These are phyloP conservation scores for Domatiomyces catenatus DNA, from an alignment of 2,329 filamentous ascomycete species.

Conservation along the genomic window DNA sequence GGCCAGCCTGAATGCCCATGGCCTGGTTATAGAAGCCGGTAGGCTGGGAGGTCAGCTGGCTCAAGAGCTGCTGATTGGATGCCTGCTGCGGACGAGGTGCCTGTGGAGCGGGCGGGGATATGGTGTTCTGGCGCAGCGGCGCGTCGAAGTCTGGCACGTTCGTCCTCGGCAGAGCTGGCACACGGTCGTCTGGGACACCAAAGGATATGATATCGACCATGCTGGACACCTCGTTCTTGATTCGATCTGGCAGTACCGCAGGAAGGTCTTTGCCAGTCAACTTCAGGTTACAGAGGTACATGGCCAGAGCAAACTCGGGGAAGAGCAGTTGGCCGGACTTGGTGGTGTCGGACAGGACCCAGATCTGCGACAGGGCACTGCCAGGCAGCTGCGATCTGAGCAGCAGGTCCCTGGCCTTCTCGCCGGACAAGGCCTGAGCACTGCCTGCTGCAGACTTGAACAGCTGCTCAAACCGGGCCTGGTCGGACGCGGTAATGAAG, in stretches of 20 bases:
- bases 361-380: conserved; percentile 79
- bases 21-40: conserved; percentile 43
- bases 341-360: conserved; percentile 88
- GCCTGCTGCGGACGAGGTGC: conserved; percentile 56
- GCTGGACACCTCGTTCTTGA: conserved; percentile 93
- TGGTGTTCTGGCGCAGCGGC: conserved; percentile 34
- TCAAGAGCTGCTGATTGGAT: conserved; percentile 50
- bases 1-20: conserved; percentile 47
- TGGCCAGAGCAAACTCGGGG: conserved; percentile 89
- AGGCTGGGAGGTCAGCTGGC: conserved; percentile 39
- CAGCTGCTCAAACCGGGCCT: conserved; percentile 90
- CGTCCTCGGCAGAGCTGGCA: conserved; percentile 35
- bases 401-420: conserved; percentile 80
- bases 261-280: conserved; percentile 77
- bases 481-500: conserved; percentile 89
- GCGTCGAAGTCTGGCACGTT: conserved; percentile 59
- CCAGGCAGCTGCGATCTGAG: conserved; percentile 78
- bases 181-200: conserved; percentile 61
- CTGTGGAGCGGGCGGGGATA: conserved; percentile 38
- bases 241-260: conserved; percentile 57
- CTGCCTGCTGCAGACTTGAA: conserved; percentile 91
- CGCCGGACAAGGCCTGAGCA: conserved; percentile 68
- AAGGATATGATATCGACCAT: conserved; percentile 99
- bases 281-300: conserved; percentile 95
- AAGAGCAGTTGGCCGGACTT: conserved; percentile 93